phyloP scores from a whole-genome alignment of 768 basidiomycete genomes.

The Suillus paluster region DNA sequence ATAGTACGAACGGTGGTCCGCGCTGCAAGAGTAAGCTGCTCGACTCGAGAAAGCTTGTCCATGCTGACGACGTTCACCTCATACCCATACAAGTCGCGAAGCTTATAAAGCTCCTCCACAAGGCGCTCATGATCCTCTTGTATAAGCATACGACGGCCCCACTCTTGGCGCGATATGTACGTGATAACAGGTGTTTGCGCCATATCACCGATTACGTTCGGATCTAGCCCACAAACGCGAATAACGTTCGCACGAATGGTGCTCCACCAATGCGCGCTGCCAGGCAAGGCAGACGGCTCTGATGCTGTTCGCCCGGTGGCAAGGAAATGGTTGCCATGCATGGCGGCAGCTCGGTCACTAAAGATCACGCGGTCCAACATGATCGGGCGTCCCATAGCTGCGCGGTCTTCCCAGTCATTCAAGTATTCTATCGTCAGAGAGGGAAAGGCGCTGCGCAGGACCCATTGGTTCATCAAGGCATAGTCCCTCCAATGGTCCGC shows the following conservation, averaged over 20 bases:
- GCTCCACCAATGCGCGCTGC: constrained; percentile 84
- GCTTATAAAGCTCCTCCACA: constrained; percentile 70
- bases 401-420: constrained; percentile 84
- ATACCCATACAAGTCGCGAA: constrained; percentile 74
- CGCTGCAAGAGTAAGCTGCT: constrained; percentile 82
- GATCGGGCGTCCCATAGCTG: constrained; percentile 66
- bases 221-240: constrained; percentile 65
- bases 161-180: constrained; percentile 87
- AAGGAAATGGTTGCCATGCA: constrained; percentile 66
- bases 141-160: constrained; percentile 84
- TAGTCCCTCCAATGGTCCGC: constrained; percentile 90
- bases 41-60: constrained; percentile 77
- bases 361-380: constrained; percentile 89
- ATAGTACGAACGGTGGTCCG: constrained; percentile 74
- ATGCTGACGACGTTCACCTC: constrained; percentile 89
- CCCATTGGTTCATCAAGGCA: constrained; percentile 88
- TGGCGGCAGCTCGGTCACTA: constrained; percentile 85
- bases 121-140: constrained; percentile 78
- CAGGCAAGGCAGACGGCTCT: constrained; percentile 75
- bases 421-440: constrained; percentile 79
- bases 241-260: constrained; percentile 75
- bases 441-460: constrained; percentile 81
- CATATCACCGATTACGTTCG: constrained; percentile 48
- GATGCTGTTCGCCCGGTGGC: constrained; percentile 79
- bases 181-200: constrained; percentile 77